Evolutionary conservation across 306 rosid genomes (phyloP).

Genomic region (Morella rubra): DNA sequence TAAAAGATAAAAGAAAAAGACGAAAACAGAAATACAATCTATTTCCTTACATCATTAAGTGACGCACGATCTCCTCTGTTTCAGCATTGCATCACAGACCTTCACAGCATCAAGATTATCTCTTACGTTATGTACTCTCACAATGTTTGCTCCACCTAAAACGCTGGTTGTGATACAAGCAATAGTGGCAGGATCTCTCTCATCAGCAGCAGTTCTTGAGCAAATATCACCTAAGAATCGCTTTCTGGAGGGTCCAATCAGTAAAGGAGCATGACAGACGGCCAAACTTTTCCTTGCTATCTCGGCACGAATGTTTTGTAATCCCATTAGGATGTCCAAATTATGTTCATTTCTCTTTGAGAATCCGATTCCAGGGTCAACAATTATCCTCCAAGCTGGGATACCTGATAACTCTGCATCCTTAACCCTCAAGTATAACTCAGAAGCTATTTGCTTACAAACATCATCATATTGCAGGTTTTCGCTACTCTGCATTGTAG

Average conservation of each 20-base stretch:
- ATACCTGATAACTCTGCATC: slow-evolving; percentile 80
- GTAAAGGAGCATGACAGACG: slow-evolving; percentile 71
- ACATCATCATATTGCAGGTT: slow-evolving; percentile 72
- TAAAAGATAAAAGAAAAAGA: not conserved
- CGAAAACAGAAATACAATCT: slow-evolving; percentile 15
- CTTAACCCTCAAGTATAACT: slow-evolving; percentile 50
- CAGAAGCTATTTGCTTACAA: slow-evolving; percentile 66
- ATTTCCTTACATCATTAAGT: slow-evolving; percentile 23
- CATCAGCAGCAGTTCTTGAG: slow-evolving; percentile 42
- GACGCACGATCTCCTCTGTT: slow-evolving; percentile 35
- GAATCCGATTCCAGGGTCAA: slow-evolving; percentile 90
- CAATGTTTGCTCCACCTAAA: slow-evolving; percentile 78
- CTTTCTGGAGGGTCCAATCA: slow-evolving; percentile 90
- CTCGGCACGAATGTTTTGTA: slow-evolving; percentile 58
- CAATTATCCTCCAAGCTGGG: slow-evolving; percentile 84
- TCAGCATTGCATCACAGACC: slow-evolving; percentile 70
- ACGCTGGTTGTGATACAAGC: slow-evolving; percentile 66
- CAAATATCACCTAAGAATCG: slow-evolving; percentile 74
- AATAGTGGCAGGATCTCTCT: slow-evolving; percentile 84
- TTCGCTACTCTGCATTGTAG: slow-evolving; percentile 68
- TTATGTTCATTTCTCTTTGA: slow-evolving; percentile 74
- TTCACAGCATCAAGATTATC: slow-evolving; percentile 75
- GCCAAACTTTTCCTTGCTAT: slow-evolving; percentile 60
- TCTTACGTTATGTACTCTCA: slow-evolving; percentile 84
- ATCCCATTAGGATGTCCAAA: slow-evolving; percentile 60